A percentile compares a stretch with the other conserved stretches of the same genome.
These are phyloP conservation scores for Ophiostoma tasmaniense DNA, from an alignment of 2,329 filamentous ascomycete species.

Conservation along the genomic window DNA sequence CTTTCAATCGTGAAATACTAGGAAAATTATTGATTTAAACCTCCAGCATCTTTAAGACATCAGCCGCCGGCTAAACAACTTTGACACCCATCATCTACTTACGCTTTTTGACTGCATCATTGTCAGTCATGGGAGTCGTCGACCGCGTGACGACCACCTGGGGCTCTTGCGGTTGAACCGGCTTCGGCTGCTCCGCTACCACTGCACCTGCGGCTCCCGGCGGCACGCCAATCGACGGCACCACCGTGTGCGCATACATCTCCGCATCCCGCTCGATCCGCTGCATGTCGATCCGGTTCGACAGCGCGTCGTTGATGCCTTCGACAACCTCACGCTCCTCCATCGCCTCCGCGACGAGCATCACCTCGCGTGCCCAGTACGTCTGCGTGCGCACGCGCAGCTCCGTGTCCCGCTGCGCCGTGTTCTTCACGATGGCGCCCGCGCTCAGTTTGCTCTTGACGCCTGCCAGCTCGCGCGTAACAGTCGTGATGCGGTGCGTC, in stretches of 20 bases:
- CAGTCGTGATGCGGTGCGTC: conserved; percentile 57
- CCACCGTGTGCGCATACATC: conserved; percentile 43
- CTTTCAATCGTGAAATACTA: no score
- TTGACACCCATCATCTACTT: background rate
- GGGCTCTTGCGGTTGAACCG: background rate
- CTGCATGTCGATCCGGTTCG: conserved; percentile 54
- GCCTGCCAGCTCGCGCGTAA: conserved; percentile 47
- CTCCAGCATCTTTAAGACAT: background rate
- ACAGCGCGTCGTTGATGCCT: conserved; percentile 59
- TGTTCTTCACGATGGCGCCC: conserved; percentile 70
- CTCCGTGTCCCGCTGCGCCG: conserved; percentile 62
- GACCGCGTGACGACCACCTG: background rate
- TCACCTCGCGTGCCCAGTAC: conserved; percentile 76
- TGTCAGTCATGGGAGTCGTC: background rate
- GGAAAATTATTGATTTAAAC: no score
- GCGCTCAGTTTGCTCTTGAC: conserved; percentile 62
- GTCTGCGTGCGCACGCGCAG: conserved; percentile 56
- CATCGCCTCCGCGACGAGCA: conserved; percentile 64
- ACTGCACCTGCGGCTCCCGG: background rate
- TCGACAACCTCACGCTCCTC: conserved; percentile 69
- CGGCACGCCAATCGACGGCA: conserved; percentile 22
- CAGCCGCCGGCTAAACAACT: background rate
- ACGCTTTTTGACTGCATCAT: background rate
- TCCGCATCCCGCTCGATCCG: conserved; percentile 57
- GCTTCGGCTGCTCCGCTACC: background rate